Conservation (phyloP, 495 filamentous ascomycete species). For the Podospora australis region DNA sequence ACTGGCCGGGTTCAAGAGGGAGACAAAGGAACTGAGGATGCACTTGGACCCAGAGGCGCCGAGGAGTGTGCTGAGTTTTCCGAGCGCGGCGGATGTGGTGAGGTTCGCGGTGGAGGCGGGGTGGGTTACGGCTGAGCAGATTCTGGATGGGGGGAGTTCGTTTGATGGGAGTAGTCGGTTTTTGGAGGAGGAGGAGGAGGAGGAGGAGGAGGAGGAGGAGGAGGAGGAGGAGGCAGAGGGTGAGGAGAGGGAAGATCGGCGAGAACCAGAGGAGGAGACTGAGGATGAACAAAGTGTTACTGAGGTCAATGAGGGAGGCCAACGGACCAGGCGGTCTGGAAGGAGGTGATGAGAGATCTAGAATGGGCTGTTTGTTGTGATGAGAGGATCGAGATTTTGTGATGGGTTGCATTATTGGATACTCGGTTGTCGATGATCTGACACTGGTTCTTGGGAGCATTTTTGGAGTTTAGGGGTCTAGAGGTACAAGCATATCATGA, state of each 20-base stretch:
- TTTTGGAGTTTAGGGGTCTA: too few relatives aligned
- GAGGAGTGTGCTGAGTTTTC: slow-evolving; percentile 30
- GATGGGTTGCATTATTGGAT: background rate
- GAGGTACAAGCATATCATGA: too few relatives aligned
- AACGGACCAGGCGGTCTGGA: background rate
- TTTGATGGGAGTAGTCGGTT: slow-evolving; percentile 1
- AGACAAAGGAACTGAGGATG: slow-evolving; percentile 36
- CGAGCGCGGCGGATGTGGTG: slow-evolving; percentile 37
- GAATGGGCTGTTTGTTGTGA: background rate
- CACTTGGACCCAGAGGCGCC: slow-evolving; percentile 38
- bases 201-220: background rate
- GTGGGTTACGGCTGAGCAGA: slow-evolving; percentile 39
- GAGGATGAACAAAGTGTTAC: background rate
- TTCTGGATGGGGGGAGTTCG: slow-evolving; percentile 25
- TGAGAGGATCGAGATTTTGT: too few relatives aligned
- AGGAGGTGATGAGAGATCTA: background rate
- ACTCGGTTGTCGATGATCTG: slow-evolving; percentile 20
- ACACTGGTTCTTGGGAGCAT: too few relatives aligned
- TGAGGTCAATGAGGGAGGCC: background rate
- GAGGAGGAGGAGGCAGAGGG: background rate
- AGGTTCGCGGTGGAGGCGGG: slow-evolving; percentile 38
- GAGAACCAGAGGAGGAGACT: background rate
- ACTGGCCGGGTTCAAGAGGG: slow-evolving; percentile 27
- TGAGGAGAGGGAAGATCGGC: background rate
- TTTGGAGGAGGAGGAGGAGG: background rate